These are phyloP conservation scores for Euphorbia celastroides DNA, from an alignment of 441 rosid genomes.

Conservation along the genomic window DNA sequence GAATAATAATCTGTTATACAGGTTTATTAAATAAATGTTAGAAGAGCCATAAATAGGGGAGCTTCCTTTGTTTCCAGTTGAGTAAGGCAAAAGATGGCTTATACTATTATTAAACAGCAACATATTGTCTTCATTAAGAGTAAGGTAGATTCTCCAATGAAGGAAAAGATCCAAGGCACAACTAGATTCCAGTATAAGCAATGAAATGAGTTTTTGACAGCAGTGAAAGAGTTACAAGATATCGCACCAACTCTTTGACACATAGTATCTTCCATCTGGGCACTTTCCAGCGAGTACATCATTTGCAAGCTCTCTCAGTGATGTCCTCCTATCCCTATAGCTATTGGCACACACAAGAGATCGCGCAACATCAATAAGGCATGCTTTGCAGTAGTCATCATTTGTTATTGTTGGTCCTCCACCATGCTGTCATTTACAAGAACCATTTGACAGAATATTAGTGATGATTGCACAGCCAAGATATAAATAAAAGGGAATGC, in stretches of 20 bases:
- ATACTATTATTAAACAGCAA: background rate
- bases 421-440: slow-evolving; percentile 43
- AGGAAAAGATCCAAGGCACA: background rate
- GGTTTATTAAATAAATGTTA: background rate
- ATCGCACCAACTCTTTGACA: slow-evolving; percentile 80
- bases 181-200: slow-evolving; percentile 2
- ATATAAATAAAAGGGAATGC: slow-evolving; percentile 8
- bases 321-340: slow-evolving; percentile 84
- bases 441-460: slow-evolving; percentile 23
- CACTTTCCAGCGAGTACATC: slow-evolving; percentile 62
- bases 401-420: slow-evolving; percentile 78
- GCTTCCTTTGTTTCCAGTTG: background rate
- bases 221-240: slow-evolving; percentile 15
- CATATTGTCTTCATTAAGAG: background rate
- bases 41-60: background rate
- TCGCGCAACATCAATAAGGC: slow-evolving; percentile 75
- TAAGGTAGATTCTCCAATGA: slow-evolving; percentile 6
- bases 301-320: slow-evolving; percentile 68
- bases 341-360: slow-evolving; percentile 76
- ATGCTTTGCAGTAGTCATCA: slow-evolving; percentile 66
- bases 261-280: slow-evolving; percentile 59
- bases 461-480: slow-evolving; percentile 11
- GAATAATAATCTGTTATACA: background rate
- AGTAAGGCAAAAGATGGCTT: background rate
- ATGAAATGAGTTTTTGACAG: slow-evolving; percentile 10